phyloP scores from a whole-genome alignment of 345 rosid genomes.

The Gynandropsis gynandra region DNA sequence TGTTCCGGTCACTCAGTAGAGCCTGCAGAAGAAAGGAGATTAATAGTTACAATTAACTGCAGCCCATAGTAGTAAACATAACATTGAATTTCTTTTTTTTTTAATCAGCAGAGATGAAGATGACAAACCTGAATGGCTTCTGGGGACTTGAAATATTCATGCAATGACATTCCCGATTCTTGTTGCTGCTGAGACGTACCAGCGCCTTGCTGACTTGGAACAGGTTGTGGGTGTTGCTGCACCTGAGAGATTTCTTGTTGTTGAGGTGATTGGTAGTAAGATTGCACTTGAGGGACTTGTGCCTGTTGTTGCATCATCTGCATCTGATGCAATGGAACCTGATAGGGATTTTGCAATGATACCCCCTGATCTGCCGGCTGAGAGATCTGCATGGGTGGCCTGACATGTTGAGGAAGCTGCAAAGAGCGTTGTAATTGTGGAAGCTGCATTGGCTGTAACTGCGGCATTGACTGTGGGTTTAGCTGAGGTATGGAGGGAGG shows the following conservation, averaged over 20 bases:
- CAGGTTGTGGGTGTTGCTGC: conserved; percentile 52
- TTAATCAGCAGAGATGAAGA: conserved; percentile 1
- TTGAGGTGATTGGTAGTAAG: conserved; percentile 64
- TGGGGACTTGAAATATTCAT: conserved; percentile 84
- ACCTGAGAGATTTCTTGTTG: conserved; percentile 61
- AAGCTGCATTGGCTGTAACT: conserved; percentile 73
- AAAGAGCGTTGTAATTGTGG: conserved; percentile 70
- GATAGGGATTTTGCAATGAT: conserved; percentile 48
- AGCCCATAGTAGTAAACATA: conserved; percentile 10
- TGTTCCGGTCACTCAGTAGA: conserved; percentile 78
- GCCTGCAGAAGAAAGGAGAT: conserved; percentile 43
- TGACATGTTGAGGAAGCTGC: conserved; percentile 78
- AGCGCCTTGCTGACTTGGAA: conserved; percentile 53
- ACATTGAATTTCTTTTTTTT: not conserved
- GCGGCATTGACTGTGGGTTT: conserved; percentile 37
- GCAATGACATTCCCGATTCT: conserved; percentile 77
- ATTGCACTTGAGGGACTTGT: conserved; percentile 50
- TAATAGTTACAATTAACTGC: conserved; percentile 12
- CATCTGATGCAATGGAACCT: conserved; percentile 58
- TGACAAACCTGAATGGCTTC: conserved; percentile 80
- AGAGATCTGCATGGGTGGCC: conserved; percentile 56
- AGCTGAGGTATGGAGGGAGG: conserved; percentile 45
- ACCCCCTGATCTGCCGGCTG: conserved; percentile 60
- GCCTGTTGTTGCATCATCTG: conserved; percentile 72
- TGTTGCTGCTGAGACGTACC: conserved; percentile 52